phyloP scores from a whole-genome alignment of 2,329 filamentous ascomycete species.

The Calonectria fujianensis region DNA sequence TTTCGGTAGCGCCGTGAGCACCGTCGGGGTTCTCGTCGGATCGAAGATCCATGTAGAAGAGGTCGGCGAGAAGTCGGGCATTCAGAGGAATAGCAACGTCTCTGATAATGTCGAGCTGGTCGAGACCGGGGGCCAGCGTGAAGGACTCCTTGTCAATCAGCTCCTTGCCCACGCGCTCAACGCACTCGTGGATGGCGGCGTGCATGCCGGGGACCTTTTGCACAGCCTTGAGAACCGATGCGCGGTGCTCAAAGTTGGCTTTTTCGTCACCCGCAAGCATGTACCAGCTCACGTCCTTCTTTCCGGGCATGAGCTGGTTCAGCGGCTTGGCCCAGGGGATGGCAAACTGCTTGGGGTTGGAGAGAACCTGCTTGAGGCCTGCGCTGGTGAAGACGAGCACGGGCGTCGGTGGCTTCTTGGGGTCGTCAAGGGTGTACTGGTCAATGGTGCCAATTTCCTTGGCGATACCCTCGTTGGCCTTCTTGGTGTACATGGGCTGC shows the following conservation, averaged over 20 bases:
- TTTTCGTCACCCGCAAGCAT: constrained; percentile 62
- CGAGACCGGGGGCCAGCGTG: constrained; percentile 59
- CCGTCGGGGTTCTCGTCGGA: constrained; percentile 72
- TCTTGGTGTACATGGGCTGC: constrained; percentile 68
- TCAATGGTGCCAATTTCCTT: constrained; percentile 60
- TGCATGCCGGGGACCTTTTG: constrained; percentile 59
- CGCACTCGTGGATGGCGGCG: constrained; percentile 56
- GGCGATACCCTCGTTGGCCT: constrained; percentile 63
- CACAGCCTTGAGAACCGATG: constrained; percentile 57
- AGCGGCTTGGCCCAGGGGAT: constrained; percentile 59
- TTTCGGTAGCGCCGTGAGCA: constrained; percentile 60
- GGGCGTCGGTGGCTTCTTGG: constrained; percentile 58
- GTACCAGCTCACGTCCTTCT: constrained; percentile 62
- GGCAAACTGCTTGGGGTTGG: constrained; percentile 58
- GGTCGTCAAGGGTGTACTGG: constrained; percentile 58
- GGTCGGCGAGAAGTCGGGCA: constrained; percentile 72
- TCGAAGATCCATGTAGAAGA: constrained; percentile 76
- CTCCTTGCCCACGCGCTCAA: constrained; percentile 60
- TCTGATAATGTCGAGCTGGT: constrained; percentile 65
- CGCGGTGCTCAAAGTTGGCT: constrained; percentile 57
- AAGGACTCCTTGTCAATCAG: constrained; percentile 65
- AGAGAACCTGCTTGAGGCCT: constrained; percentile 58
- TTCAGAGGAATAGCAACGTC: constrained; percentile 77
- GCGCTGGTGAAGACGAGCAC: constrained; percentile 53
- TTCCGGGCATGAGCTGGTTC: constrained; percentile 58